A percentile compares a stretch with the other conserved stretches of the same genome.
phyloP scores from a whole-genome alignment of 2,329 filamentous ascomycete species.

The Graphium sp. region DNA sequence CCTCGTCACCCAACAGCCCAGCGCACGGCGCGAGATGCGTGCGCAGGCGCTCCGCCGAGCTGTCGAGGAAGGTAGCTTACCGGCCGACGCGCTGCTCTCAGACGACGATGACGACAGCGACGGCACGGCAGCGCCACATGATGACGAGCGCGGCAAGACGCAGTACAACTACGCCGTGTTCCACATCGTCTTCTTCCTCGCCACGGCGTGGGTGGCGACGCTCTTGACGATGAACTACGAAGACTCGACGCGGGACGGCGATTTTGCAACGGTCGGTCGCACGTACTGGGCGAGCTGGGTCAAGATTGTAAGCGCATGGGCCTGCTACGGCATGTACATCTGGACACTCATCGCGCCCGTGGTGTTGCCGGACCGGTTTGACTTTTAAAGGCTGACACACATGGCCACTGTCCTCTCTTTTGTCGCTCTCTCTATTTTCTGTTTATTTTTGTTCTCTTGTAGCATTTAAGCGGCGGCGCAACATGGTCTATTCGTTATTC shows the following conservation, averaged over 20 bases:
- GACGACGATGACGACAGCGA: constrained; percentile 47
- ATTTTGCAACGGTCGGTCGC: constrained; percentile 83
- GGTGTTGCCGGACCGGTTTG: constrained; percentile 73
- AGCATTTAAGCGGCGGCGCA: no score
- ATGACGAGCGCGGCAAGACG: constrained; percentile 77
- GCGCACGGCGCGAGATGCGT: constrained; percentile 73
- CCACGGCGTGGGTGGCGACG: constrained; percentile 90
- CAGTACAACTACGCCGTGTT: constrained; percentile 96
- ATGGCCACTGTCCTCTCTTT: no score
- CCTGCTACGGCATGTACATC: constrained; percentile 83
- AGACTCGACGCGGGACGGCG: constrained; percentile 42
- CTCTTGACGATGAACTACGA: constrained; percentile 64
- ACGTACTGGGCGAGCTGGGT: constrained; percentile 98
- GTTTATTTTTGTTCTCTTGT: no score
- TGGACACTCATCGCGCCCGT: constrained; percentile 88
- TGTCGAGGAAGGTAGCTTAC: constrained; percentile 81
- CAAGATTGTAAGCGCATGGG: constrained; percentile 95
- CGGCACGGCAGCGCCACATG: constrained; percentile 46
- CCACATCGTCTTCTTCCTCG: constrained; percentile 94
- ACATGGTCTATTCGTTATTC: no score
- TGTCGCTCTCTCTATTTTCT: no score
- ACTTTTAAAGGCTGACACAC: no score
- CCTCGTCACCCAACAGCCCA: constrained; percentile 64
- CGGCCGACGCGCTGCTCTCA: constrained; percentile 73
- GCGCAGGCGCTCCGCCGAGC: constrained; percentile 80